Base-by-base conservation (phyloP, 108 stramenopile genomes). In the Seminavis robusta region DNA sequence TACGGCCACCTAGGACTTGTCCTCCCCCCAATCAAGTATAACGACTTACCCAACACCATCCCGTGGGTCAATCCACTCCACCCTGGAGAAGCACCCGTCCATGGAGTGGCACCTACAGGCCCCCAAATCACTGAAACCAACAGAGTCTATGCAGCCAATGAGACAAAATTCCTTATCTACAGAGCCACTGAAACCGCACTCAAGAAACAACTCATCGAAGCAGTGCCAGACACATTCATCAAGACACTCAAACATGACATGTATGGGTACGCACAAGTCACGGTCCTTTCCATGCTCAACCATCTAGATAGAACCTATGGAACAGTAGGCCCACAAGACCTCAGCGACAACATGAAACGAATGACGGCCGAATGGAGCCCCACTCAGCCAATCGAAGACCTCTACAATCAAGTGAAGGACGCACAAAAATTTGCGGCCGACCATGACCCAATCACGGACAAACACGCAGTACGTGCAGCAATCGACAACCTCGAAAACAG, bases 1-100 rank as follows among this genome's bases (percentile, higher is more conserved):
- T 29, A 59, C 27, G 58, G 58, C 26, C 58, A 47, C 17, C 30
- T 59, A 4, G 44, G n/a, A 19, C 19, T 47, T 15, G 58, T 59
- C 17, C 25, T 47, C 30, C 7, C 9, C 7, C 16, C 28, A 3
- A 17, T 6, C 13, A 17, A 19, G 5, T 46, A 47, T 36, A 7
- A 31, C 17, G 17, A 23, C 4, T 6, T 7, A 7, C 3, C 44
- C 4, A 4, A 15, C 9, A 43, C 10, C 9, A 46, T 37, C 11
- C 36, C 46, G 5, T 46, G 16, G 6, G 20, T 25, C 17, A 7
- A 19, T 6, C 58, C 58, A 19, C 4, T 21, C 4, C 44, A 31
- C 32, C 58, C 58, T 3, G 46, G 44, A 21, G 34, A 10, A 9
- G 29, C 4, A 4, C 45, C 58, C 17, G n/a, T 9, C 17, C 29